phyloP scores from a whole-genome alignment of 768 basidiomycete genomes.

The Mycena kentingensis region DNA sequence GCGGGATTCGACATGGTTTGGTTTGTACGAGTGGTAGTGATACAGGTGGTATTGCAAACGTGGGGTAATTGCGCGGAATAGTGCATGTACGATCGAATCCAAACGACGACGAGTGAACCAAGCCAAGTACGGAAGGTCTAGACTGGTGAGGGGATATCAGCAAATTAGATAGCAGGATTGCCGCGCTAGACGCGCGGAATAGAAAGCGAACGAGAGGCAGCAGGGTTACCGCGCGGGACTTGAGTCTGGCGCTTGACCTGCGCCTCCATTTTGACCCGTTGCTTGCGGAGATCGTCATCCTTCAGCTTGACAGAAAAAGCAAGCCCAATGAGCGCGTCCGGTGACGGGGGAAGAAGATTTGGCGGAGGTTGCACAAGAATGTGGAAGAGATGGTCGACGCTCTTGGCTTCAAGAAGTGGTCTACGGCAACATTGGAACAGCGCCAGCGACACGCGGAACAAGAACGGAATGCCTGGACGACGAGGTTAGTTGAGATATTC shows the following conservation, averaged over 20 bases:
- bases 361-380: slow-evolving; percentile 54
- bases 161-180: too few species aligned
- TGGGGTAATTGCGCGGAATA: too few species aligned
- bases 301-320: slow-evolving; percentile 69
- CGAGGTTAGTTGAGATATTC: background rate
- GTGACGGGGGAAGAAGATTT: slow-evolving; percentile 54
- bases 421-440: slow-evolving; percentile 63
- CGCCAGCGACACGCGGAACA: slow-evolving; percentile 74
- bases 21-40: too few species aligned
- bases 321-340: slow-evolving; percentile 65
- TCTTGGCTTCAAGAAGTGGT: slow-evolving; percentile 52
- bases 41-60: too few species aligned
- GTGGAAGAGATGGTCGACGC: slow-evolving; percentile 48
- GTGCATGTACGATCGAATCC: too few species aligned
- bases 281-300: slow-evolving; percentile 78
- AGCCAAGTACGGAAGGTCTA: too few species aligned
- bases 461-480: slow-evolving; percentile 64
- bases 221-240: slow-evolving; percentile 33
- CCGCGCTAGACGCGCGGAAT: too few species aligned
- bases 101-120: too few species aligned
- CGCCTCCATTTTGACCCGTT: slow-evolving; percentile 74
- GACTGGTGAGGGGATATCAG: too few species aligned
- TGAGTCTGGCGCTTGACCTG: slow-evolving; percentile 65
- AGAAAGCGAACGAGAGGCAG: slow-evolving; percentile 27
- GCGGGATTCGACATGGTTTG: too few species aligned